A percentile compares a stretch with the other conserved stretches of the same genome.
These are phyloP conservation scores for Aureobasidium leucospermi DNA, from an alignment of 2,329 filamentous ascomycete species.

Conservation along the genomic window DNA sequence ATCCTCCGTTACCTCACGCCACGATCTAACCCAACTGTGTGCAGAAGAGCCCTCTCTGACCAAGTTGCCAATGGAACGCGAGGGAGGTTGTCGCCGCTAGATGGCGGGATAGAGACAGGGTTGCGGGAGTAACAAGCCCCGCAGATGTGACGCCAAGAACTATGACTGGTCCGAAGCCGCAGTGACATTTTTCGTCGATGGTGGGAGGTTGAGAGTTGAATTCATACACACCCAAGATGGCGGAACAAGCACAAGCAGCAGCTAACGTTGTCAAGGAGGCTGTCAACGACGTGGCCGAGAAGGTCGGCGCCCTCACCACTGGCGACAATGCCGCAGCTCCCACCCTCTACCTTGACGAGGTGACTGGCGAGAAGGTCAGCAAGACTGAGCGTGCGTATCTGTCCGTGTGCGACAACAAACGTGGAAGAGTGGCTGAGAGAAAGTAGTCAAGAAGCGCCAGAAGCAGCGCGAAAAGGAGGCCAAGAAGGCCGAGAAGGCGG, in stretches of 20 bases:
- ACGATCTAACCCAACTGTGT: too few species aligned
- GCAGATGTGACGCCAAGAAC: neutral
- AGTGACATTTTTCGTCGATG: constrained; percentile 4
- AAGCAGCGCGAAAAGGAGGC: constrained; percentile 84
- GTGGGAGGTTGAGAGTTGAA: neutral
- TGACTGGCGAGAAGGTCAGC: constrained; percentile 74
- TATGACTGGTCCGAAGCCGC: neutral
- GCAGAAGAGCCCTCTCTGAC: too few species aligned
- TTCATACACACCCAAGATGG: constrained; percentile 21
- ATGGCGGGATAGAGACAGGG: neutral
- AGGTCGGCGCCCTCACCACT: constrained; percentile 28
- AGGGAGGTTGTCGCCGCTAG: neutral
- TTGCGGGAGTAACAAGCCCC: neutral
- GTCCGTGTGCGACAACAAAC: constrained; percentile 17
- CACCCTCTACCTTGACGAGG: constrained; percentile 77
- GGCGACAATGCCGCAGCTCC: constrained; percentile 29
- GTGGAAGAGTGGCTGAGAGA: constrained; percentile 22
- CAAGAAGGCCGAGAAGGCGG: constrained; percentile 81
- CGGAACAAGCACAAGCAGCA: constrained; percentile 28
- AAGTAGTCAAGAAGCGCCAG: constrained; percentile 77
- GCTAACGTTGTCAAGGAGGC: constrained; percentile 31
- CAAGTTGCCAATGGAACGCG: too few species aligned
- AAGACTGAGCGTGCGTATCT: constrained; percentile 35
- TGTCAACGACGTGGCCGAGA: constrained; percentile 27
- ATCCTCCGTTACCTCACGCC: too few species aligned